These are phyloP conservation scores for Salvia rosmarinus DNA, from an alignment of 257 asterid species.

Conservation along the genomic window DNA sequence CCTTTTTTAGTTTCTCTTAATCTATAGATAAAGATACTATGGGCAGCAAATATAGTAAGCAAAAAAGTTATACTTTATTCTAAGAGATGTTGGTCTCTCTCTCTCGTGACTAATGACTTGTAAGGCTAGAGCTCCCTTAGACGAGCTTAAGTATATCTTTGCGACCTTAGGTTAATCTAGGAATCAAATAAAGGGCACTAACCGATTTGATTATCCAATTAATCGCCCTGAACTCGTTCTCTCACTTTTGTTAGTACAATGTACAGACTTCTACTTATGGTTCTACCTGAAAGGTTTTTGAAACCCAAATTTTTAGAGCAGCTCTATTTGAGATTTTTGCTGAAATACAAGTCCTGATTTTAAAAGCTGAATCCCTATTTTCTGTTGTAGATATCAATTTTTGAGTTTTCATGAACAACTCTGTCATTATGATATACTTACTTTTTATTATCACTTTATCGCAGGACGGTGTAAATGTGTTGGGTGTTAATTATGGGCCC, in stretches of 20 bases:
- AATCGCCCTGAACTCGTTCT: background rate
- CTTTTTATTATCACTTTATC: slow-evolving; percentile 13
- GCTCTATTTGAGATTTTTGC: background rate
- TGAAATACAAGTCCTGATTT: background rate
- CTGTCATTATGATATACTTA: background rate
- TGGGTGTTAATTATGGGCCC: slow-evolving; percentile 91
- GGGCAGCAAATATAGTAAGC: slow-evolving; percentile 8
- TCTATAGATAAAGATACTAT: background rate
- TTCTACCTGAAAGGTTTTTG: slow-evolving; percentile 9
- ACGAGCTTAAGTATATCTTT: background rate
- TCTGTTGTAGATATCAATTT: background rate
- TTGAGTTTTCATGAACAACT: background rate
- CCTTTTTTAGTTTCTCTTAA: background rate
- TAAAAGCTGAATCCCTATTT: background rate
- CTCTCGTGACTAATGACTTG: background rate
- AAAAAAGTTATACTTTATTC: background rate
- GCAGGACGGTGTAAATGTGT: slow-evolving; percentile 87
- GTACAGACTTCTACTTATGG: background rate
- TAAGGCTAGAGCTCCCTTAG: background rate
- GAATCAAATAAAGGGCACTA: background rate
- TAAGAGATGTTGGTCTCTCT: slow-evolving; percentile 3
- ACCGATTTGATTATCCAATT: background rate
- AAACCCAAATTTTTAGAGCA: background rate
- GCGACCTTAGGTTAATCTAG: background rate
- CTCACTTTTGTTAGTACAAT: background rate